Conservation (phyloP, 257 asterid genomes). For the Ajuga chamaepitys region DNA sequence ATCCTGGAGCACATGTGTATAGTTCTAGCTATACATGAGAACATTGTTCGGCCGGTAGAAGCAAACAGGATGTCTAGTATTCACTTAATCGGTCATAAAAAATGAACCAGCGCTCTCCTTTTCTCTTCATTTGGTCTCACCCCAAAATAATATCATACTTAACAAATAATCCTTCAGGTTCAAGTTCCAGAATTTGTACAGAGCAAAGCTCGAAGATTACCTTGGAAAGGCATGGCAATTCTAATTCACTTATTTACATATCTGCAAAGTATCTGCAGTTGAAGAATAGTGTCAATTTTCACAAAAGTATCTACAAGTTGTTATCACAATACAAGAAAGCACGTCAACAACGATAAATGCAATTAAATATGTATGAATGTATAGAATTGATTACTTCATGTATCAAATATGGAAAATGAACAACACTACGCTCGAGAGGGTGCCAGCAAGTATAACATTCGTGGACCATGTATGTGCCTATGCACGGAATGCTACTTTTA, state of each 20-base stretch:
- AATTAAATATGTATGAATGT: not conserved
- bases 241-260: constrained; percentile 73
- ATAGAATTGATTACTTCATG: not conserved
- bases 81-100: too few species aligned
- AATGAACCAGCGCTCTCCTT: too few species aligned
- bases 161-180: not conserved
- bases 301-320: not conserved
- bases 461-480: too few species aligned
- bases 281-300: constrained; percentile 14
- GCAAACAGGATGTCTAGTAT: too few species aligned
- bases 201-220: constrained; percentile 17
- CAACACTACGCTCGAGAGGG: too few species aligned
- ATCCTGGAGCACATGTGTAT: constrained; percentile 70
- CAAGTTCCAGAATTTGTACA: not conserved
- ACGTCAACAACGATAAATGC: not conserved
- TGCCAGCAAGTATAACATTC: not conserved
- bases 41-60: too few species aligned
- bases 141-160: not conserved
- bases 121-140: too few species aligned
- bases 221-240: constrained; percentile 82
- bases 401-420: not conserved
- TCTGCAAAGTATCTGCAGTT: constrained; percentile 54
- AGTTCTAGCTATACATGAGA: not conserved
- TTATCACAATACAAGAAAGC: not conserved
- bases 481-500: too few species aligned